These are phyloP conservation scores for Elaeis oleifera DNA, from an alignment of 202 grass and related monocot genomes.

Conservation along the genomic window DNA sequence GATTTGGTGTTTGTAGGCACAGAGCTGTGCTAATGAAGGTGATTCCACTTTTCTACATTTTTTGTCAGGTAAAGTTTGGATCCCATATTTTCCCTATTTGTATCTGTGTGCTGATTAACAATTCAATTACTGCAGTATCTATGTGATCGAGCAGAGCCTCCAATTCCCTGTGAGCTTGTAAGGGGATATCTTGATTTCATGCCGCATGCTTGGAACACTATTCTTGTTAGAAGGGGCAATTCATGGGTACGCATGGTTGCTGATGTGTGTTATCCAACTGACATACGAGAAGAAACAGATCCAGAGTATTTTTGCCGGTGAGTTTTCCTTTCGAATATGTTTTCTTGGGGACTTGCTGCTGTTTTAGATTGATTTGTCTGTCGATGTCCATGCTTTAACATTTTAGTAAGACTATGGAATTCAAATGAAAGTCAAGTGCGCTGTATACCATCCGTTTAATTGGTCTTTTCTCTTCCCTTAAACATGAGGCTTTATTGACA, in stretches of 20 bases:
- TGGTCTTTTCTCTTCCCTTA: too few relatives aligned
- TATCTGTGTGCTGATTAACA: conserved; percentile 12
- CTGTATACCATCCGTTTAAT: too few relatives aligned
- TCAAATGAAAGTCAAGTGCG: too few relatives aligned
- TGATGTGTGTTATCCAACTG: conserved; percentile 89
- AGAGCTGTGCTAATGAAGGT: conserved; percentile 99
- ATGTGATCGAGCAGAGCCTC: conserved; percentile 82
- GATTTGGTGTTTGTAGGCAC: conserved; percentile 93
- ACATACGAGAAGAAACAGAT: conserved; percentile 89
- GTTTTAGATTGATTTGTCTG: not conserved
- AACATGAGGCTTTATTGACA: not conserved
- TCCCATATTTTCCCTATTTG: conserved; percentile 5
- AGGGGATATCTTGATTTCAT: conserved; percentile 93
- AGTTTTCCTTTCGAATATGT: conserved; percentile 1
- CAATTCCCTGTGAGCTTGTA: conserved; percentile 93
- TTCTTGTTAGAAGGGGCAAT: conserved; percentile 70
- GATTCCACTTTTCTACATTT: conserved; percentile 9
- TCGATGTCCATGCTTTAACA: too few relatives aligned
- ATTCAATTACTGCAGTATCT: conserved; percentile 58
- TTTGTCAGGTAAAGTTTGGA: conserved; percentile 3
- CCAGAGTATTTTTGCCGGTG: conserved; percentile 92
- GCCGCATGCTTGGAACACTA: conserved; percentile 95
- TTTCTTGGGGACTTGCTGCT: not conserved
- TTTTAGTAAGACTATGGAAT: too few relatives aligned
- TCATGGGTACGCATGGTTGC: conserved; percentile 73